phyloP scores from a whole-genome alignment of 768 basidiomycete genomes.

The Russula lepida region DNA sequence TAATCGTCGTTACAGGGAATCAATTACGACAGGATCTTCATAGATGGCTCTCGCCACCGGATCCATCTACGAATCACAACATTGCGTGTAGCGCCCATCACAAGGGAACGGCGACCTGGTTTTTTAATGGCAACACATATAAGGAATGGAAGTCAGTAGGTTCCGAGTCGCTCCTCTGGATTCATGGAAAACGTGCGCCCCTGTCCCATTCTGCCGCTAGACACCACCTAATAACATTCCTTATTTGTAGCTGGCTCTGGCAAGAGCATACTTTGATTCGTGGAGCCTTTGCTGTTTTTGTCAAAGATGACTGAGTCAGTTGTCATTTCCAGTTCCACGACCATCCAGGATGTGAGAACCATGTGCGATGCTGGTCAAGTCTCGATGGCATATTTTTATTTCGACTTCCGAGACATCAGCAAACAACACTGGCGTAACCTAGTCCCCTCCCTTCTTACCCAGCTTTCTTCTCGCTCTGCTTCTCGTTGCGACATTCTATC shows the following conservation, averaged over 20 bases:
- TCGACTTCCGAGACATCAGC: neutral
- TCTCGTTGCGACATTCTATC: neutral
- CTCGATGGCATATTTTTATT: neutral
- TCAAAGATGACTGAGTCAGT: neutral
- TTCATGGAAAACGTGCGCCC: no score
- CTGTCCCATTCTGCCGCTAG: no score
- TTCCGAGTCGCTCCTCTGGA: no score
- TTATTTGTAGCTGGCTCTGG: slow-evolving; percentile 1
- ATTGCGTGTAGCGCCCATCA: neutral
- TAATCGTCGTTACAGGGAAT: no score
- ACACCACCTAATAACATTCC: neutral
- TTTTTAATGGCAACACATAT: no score
- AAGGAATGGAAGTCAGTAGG: no score
- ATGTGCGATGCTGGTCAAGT: neutral
- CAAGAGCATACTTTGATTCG: slow-evolving; percentile 4
- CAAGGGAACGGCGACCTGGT: neutral
- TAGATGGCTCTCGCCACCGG: no score
- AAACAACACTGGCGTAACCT: neutral
- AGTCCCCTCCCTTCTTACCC: neutral
- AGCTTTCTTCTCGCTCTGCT: neutral
- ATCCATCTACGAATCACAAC: no score
- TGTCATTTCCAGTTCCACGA: neutral
- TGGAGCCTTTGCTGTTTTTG: neutral
- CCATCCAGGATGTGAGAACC: neutral
- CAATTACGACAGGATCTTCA: no score